These are phyloP conservation scores for Lithospermum erythrorhizon DNA, from an alignment of 257 asterid species.

Conservation along the genomic window DNA sequence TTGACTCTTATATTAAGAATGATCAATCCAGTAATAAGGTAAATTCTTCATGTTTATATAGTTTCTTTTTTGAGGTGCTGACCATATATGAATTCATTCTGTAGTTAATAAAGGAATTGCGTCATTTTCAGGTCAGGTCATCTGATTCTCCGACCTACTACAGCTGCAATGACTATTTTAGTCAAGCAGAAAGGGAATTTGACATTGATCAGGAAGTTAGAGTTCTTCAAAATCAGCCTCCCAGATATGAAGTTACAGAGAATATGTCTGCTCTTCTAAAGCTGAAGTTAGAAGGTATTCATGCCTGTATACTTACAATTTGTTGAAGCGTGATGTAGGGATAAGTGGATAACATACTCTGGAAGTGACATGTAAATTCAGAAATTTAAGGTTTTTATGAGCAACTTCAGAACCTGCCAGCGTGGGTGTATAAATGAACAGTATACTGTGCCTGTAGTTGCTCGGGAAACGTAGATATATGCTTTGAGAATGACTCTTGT, in stretches of 20 bases:
- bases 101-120: constrained; percentile 3
- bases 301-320: no score
- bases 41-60: not conserved
- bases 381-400: no score
- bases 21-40: constrained; percentile 37
- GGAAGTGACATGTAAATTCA: no score
- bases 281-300: constrained; percentile 35
- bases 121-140: constrained; percentile 38
- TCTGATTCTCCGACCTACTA: constrained; percentile 54
- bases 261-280: constrained; percentile 21
- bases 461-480: no score
- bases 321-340: no score
- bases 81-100: not conserved
- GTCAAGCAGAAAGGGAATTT: constrained; percentile 28
- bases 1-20: constrained; percentile 27
- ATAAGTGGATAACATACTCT: no score
- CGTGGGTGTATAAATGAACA: no score
- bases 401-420: no score
- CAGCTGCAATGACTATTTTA: constrained; percentile 56
- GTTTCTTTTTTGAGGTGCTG: no score
- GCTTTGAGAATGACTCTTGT: no score
- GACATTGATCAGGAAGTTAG: constrained; percentile 30
- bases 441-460: no score
- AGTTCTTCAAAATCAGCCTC: constrained; percentile 21
- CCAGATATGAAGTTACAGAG: constrained; percentile 10